Base-by-base conservation (phyloP, 1,284 basidiomycete species). In the Rhodotorula glutinis region DNA sequence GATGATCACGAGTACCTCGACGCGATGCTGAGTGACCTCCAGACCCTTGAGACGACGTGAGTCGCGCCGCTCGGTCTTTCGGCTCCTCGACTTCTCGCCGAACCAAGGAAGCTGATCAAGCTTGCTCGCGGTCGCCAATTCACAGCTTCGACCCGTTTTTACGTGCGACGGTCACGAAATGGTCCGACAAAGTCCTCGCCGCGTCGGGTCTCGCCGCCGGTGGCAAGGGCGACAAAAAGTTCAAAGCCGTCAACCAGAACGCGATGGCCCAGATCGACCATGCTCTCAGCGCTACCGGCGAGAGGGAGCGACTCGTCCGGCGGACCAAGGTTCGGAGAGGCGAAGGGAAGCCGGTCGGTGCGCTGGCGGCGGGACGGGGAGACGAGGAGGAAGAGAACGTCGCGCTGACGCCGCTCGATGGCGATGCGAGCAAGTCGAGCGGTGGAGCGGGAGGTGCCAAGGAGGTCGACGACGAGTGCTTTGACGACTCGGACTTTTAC, bases 401-500 rank as follows among this genome's bases (percentile, higher is more conserved):
- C 72, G 75, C n/a, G 58, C 65, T 21, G 76, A 69, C 9, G 47
- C 38, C 70, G 53, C 33, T 66, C 23, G 63, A 69, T 38, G 77
- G 76, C 33, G 55, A 11, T 62, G 79, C 80, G 54, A 83, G 85
- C 66, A 65, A 72, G 4, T 85, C 33, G 53, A n/a, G 21, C 16
- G 41, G 29, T 13, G 53, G 29, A 8, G 53, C 40, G n/a, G 54
- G 16, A 14, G 53, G 56, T 10, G 25, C n/a, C 49, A 64, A 68
- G 54, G 60, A 65, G 38, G 55, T 61, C 14, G 70, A 74, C 40
- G 65, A 60, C 7, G 75, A 89, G 65, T 76, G 87, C 21, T 93
- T 90, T 76, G 91, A 94, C 73, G 93, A 96, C 78, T 88, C 88
- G 13, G 90, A 91, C 75, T 93, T 92, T 76, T 97, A 97, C 77